phyloP scores from a whole-genome alignment of 2,329 filamentous ascomycete genomes.

The Pestalotiopsis sp. region DNA sequence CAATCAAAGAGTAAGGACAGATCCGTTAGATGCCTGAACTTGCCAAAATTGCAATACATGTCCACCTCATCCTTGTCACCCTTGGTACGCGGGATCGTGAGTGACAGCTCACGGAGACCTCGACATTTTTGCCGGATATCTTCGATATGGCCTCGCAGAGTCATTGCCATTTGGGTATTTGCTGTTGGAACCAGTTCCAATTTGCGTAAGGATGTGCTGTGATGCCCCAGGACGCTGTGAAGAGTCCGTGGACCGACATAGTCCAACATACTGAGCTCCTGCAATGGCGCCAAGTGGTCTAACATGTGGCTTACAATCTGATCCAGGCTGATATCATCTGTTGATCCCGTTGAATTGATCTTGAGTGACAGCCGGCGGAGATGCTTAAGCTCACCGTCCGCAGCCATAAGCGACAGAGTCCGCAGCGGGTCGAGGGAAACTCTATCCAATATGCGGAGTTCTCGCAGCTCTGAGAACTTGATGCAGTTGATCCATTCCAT shows the following conservation, averaged over 20 bases:
- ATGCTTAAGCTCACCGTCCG: neutral
- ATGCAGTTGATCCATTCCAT: neutral
- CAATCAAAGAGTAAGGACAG: neutral
- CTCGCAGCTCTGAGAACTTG: neutral
- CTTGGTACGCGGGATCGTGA: neutral
- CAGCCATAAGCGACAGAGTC: neutral
- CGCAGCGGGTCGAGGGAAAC: neutral
- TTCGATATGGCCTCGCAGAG: neutral
- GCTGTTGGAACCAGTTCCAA: neutral
- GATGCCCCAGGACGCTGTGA: neutral
- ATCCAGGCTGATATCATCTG: neutral
- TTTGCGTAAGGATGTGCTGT: neutral
- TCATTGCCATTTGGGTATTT: neutral
- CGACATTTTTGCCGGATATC: neutral
- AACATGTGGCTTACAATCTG: neutral
- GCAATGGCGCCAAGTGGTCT: neutral
- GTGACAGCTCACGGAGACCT: neutral
- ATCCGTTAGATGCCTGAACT: neutral
- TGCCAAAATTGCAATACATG: neutral
- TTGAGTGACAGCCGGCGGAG: neutral
- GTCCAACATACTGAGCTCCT: neutral
- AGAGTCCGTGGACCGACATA: neutral
- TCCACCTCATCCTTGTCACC: neutral
- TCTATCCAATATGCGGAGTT: neutral
- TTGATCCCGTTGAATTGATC: neutral